Evolutionary conservation across 352 stramenopile species (phyloP).

Genomic region (Globisporangium cederbergense): DNA sequence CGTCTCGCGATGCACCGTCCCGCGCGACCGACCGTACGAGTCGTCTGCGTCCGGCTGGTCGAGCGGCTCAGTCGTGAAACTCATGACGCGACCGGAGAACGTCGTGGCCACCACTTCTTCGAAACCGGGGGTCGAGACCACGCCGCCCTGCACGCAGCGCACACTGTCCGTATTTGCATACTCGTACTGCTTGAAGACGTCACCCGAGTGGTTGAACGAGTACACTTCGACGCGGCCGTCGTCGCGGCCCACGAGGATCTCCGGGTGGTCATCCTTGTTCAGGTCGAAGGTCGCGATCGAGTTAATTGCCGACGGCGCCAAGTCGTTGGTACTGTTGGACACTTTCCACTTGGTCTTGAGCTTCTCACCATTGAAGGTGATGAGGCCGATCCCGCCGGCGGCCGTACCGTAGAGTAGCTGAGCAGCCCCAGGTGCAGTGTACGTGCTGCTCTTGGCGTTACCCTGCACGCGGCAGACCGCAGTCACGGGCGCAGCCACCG

Average conservation of each 20-base stretch:
- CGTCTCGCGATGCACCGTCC: conserved; percentile 69
- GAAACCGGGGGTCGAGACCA: conserved; percentile 66
- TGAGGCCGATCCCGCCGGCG: conserved; percentile 46
- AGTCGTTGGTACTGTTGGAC: conserved; percentile 21
- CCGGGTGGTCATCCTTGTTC: conserved; percentile 71
- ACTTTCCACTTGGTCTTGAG: conserved; percentile 73
- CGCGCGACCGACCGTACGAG: conserved; percentile 69
- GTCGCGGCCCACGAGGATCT: conserved; percentile 78
- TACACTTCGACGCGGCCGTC: conserved; percentile 81
- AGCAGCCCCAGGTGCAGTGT: conserved; percentile 18
- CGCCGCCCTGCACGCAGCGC: conserved; percentile 64
- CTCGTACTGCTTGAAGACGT: conserved; percentile 66
- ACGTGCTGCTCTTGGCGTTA: conserved; percentile 14
- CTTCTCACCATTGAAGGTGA: conserved; percentile 72
- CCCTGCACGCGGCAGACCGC: conserved; percentile 37
- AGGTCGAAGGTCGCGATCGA: conserved; percentile 77
- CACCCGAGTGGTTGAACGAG: conserved; percentile 43
- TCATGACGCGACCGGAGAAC: conserved; percentile 77
- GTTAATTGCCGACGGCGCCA: conserved; percentile 51
- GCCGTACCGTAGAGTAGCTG: conserved; percentile 75
- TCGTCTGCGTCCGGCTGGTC: conserved; percentile 73
- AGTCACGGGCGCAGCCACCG: conserved; percentile 44
- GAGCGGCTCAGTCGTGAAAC: conserved; percentile 80
- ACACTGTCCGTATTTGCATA: conserved; percentile 71
- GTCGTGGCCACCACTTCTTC: conserved; percentile 77